phyloP scores from a whole-genome alignment of 225 moss, liverwort and hornwort genomes.

The Anthoceros angustus region DNA sequence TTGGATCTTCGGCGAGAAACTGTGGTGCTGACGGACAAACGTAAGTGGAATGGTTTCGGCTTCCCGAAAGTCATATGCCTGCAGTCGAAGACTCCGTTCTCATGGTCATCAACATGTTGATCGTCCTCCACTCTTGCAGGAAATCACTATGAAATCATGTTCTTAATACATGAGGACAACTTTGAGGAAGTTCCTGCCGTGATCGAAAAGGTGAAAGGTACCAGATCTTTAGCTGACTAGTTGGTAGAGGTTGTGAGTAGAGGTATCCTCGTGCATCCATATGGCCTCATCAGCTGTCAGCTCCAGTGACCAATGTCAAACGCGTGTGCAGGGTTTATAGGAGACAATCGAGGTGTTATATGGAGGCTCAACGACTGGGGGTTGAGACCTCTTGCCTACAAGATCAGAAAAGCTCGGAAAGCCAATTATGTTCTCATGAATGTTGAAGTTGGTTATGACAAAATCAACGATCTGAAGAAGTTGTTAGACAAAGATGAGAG shows the following conservation, averaged over 20 bases:
- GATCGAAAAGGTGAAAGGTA: conserved; percentile 28
- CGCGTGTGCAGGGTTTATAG: conserved; percentile 44
- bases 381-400: conserved; percentile 57
- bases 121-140: conserved; percentile 6
- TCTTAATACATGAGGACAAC: conserved; percentile 26
- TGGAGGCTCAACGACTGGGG: conserved; percentile 91
- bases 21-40: neutral
- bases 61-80: neutral
- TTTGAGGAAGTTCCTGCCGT: conserved; percentile 25
- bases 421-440: conserved; percentile 97
- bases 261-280: too few relatives aligned
- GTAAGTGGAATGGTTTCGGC: neutral
- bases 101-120: neutral
- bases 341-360: conserved; percentile 53
- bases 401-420: conserved; percentile 53
- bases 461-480: conserved; percentile 56
- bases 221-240: neutral
- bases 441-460: conserved; percentile 46
- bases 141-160: conserved; percentile 39
- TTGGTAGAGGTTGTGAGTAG: too few relatives aligned
- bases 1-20: conserved; percentile 1
- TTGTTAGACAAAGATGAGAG: conserved; percentile 78
- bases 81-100: neutral
- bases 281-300: too few relatives aligned
- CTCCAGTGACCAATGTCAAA: too few relatives aligned